Base-by-base conservation (phyloP, 2,329 filamentous ascomycete genomes). In the Fusarium circinatum region DNA sequence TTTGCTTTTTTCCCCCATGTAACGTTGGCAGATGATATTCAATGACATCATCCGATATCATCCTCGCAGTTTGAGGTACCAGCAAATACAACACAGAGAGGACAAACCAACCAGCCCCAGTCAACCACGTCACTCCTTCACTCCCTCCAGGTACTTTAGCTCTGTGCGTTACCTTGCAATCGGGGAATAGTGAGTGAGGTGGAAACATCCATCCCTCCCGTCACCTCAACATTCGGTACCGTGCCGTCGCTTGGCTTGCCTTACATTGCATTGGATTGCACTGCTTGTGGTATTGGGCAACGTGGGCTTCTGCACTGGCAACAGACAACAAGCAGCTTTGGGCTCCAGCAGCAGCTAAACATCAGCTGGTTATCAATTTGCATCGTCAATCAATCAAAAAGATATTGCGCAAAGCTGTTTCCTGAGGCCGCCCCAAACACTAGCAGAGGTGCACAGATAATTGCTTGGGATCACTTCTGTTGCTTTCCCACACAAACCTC, bases 101-200 rank as follows among this genome's bases (percentile, higher is more conserved):
- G 17, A 63, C 56, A 41, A 56, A 48, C 65, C 64, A 55, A 55
- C 52, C 70, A 74, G 71, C 73, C 70, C 59, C 61, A 44, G 62
- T 75, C 66, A 65, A 75, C 73, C 73, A 75, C 73, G 73, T 75
- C 73, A 75, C 72, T 75, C 70, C 22, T 41, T 34, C 67, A 75
- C 72, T 75, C 70, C 32, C 47, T 45, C 62, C 36, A 45, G 44
- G 48, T 62, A 63, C 71, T 30, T 45, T 74, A 65, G 68, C 62
- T 65, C 65, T 51, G 57, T 56, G 47, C 34, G 30, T 72, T 70
- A 62, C 64, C 55, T 38, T 51, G 62, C 68, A 54, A 71, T 73
- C 62, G 71, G 71, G 70, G 68, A 75, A 73, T 73, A 73, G 68
- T 57, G 71, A 74, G 69, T 57, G 71, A 74, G 69, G 69, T 75